phyloP scores from a whole-genome alignment of 768 basidiomycete species.

The Kwoniella heveanensis region DNA sequence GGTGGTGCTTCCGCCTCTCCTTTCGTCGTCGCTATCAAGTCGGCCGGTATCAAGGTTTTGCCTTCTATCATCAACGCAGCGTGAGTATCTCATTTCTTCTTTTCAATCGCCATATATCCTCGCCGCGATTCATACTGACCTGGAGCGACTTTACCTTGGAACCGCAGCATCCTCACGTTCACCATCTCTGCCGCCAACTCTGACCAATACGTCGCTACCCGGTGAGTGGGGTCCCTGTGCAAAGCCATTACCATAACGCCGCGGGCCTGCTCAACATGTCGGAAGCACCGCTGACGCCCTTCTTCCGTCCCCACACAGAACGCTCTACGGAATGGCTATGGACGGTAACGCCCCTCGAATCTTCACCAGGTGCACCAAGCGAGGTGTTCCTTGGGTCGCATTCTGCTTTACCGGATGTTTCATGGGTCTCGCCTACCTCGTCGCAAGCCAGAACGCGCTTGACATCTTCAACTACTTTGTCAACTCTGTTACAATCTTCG shows the following conservation, averaged over 20 bases:
- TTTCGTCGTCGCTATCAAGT: slow-evolving; percentile 76
- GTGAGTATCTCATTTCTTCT: slow-evolving; percentile 66
- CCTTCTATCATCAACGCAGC: slow-evolving; percentile 48
- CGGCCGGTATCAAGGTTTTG: slow-evolving; percentile 67
- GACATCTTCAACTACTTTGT: slow-evolving; percentile 52
- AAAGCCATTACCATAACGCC: no score
- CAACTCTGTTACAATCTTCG: slow-evolving; percentile 38
- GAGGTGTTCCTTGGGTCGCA: slow-evolving; percentile 60
- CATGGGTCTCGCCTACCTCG: slow-evolving; percentile 67
- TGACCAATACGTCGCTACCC: slow-evolving; percentile 50
- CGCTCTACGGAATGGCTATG: slow-evolving; percentile 57
- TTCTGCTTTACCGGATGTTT: slow-evolving; percentile 42
- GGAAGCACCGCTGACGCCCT: no score
- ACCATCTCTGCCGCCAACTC: slow-evolving; percentile 51
- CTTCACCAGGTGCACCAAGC: slow-evolving; percentile 61
- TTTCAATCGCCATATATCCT: slow-evolving; percentile 19
- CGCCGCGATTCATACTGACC: no score
- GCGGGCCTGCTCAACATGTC: no score
- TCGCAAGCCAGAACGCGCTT: slow-evolving; percentile 63
- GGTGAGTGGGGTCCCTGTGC: background rate
- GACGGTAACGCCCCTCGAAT: slow-evolving; percentile 59
- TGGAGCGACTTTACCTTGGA: no score
- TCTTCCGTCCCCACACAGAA: no score
- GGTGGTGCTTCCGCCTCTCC: slow-evolving; percentile 69
- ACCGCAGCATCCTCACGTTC: slow-evolving; percentile 53